A percentile compares a stretch with the other conserved stretches of the same genome.
Evolutionary conservation across 139 green algal species (phyloP).

Genomic region (Chara braunii): DNA sequence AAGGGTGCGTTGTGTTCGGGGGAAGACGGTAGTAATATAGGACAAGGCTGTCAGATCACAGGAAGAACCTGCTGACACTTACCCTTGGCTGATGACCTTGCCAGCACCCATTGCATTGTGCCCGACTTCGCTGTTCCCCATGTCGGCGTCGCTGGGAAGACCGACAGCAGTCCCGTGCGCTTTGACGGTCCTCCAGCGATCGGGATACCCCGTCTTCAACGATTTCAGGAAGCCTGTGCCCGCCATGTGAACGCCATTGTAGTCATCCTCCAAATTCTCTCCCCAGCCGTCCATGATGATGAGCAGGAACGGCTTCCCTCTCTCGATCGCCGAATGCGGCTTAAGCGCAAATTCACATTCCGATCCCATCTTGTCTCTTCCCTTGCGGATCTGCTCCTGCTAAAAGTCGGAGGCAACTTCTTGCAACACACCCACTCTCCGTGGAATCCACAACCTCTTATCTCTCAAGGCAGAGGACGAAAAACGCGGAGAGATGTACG

Average conservation of each 20-base stretch:
- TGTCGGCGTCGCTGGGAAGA: slow-evolving; percentile 83
- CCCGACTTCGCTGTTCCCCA: slow-evolving; percentile 83
- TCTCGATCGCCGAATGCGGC: slow-evolving; percentile 17
- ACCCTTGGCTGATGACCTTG: slow-evolving; percentile 81
- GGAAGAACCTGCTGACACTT: background rate
- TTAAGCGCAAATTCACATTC: slow-evolving; percentile 8
- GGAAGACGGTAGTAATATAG: too few species aligned
- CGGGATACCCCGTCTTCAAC: background rate
- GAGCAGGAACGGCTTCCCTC: slow-evolving; percentile 19
- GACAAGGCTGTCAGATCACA: too few species aligned
- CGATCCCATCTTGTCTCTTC: too few species aligned
- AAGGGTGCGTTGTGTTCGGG: too few species aligned
- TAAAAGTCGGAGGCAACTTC: too few species aligned
- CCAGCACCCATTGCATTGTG: slow-evolving; percentile 92
- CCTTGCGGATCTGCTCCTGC: too few species aligned
- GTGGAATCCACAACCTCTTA: too few species aligned
- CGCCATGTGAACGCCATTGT: slow-evolving; percentile 18
- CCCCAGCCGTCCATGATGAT: slow-evolving; percentile 33
- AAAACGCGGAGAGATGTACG: too few species aligned
- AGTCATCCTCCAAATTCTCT: slow-evolving; percentile 16
- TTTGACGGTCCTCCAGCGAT: slow-evolving; percentile 58
- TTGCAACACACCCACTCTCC: too few species aligned
- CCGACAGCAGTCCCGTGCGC: slow-evolving; percentile 87
- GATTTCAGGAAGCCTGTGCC: slow-evolving; percentile 7
- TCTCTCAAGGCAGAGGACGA: too few species aligned